A percentile compares a stretch with the other conserved stretches of the same genome.
Evolutionary conservation across 1,284 basidiomycete genomes (phyloP).

Genomic region (Ganoderma resinaceum): DNA sequence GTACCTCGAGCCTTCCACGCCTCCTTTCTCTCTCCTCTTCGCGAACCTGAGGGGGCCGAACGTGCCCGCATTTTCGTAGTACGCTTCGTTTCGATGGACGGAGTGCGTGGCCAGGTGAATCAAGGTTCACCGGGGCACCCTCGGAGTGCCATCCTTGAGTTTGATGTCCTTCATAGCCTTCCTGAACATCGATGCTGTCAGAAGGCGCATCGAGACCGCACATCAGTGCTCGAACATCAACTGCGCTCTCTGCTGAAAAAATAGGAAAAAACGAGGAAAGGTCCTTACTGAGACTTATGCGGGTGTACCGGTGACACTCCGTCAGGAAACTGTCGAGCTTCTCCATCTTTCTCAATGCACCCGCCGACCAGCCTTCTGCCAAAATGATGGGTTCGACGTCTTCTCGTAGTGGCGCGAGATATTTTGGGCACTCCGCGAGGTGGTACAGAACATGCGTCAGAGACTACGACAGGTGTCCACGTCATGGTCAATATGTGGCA

Average conservation of each 20-base stretch:
- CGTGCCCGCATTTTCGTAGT: conserved; percentile 46
- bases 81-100: conserved; percentile 47
- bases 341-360: conserved; percentile 49
- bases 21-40: conserved; percentile 39
- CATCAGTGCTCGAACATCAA: no score
- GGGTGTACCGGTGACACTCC: conserved; percentile 51
- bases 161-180: conserved; percentile 42
- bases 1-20: conserved; percentile 25
- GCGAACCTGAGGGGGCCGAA: conserved; percentile 56
- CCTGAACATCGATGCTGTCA: conserved; percentile 23
- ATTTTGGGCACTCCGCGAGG: conserved; percentile 39
- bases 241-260: no score
- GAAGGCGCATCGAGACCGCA: background rate
- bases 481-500: no score
- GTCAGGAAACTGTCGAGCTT: conserved; percentile 61
- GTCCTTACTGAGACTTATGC: conserved; percentile 25
- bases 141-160: conserved; percentile 49
- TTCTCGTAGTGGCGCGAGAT: conserved; percentile 49
- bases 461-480: background rate
- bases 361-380: conserved; percentile 51
- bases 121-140: conserved; percentile 49
- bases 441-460: conserved; percentile 46
- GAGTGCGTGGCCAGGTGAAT: conserved; percentile 47
- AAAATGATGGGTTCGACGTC: conserved; percentile 48
- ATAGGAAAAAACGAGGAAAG: no score